Base-by-base conservation (phyloP, 2,329 filamentous ascomycete species). In the Penicillium verrucosum region DNA sequence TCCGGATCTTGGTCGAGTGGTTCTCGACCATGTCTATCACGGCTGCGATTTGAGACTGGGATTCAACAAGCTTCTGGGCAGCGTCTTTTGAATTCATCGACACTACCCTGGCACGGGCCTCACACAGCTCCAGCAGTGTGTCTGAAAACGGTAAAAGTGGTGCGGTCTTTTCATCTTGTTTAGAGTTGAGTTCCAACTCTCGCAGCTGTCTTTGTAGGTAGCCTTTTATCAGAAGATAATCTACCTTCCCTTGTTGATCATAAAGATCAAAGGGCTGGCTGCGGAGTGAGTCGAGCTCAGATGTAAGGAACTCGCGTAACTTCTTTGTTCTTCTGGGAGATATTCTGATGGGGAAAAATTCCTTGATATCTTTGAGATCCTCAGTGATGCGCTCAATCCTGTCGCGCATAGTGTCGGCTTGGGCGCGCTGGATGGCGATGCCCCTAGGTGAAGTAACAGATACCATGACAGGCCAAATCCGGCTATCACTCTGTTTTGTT, bases 111-210 rank as follows among this genome's bases (percentile, higher is more conserved):
- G n/a, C 11, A 32, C 43, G 43, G 21, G 43, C 27, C 25, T 45
- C 43, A 30, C 27, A 45, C 27, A 32, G 43, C 43, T 32, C n/a
- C 7, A 45, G 7, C 27, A 32, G 27, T 11, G 18, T 45, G 27
- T 21, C 43, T 21, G 43, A 45, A 30, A 45, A 45, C 5, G 43
- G 43, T 32, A 45, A n/a, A 32, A 45, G 43, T 4, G 10, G 11
- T 45, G 43, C 41, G 3, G 41, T 29, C 16, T 29, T 59, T 44
- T 58, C 18, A 38, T 62, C 51, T 36, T 59, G 56, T 21, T 53
- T 50, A 8, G 57, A 64, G 21, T 80, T 76, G 0, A 80, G 72
- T 6, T 75, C 65, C 5, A 83, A 29, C 25, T 44, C 41, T 5
- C 41, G 41, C 16, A 44, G 41, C 29, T 32, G 27, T 12, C 43